Base-by-base conservation (phyloP, 31 red algal species). In the Asparagopsis taxiformis region DNA sequence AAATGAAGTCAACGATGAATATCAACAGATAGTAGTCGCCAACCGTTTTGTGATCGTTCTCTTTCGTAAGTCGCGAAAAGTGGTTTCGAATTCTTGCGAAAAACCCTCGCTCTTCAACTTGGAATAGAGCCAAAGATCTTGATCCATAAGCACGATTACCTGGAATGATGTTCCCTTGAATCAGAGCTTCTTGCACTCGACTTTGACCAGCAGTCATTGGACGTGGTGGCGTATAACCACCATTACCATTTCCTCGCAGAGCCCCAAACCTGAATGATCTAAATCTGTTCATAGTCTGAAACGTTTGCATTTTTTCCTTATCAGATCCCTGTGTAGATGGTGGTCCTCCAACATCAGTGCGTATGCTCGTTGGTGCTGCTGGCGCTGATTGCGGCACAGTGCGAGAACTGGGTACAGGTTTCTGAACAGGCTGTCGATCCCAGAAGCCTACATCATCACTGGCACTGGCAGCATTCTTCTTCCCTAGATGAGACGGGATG, bases 1-100 rank as follows among this genome's bases (percentile, higher is more conserved):
- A 79, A 50, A 90, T 61, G 39, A 90, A 81, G 53, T 90, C 85
- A 41, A 72, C 26, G 3, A 62, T 29, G 21, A 90, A 90, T 9
- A 67, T 72, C 13, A 73, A 28, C 39, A 81, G 35, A 51, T 90
- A 90, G 36, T 82, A 90, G 32, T 90, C 85, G 0, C 66, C 84
- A 6, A 77, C 84, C 0, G 84, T 38, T 35, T 88, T 88, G 62
- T 79, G 65, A 22, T 68, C 70, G 39, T 78, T 70, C 16, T 65
- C 36, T 41, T 31, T 23, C 41, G 76, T 61, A 8, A 88, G 46
- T 22, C 84, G 84, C 31, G 64, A 23, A 31, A 69, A 88, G 58
- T 88, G 55, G 2, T 62, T 32, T 55, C 55, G 71, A 9, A 75
- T 3, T 11, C n/a, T 20, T 16, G 55, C 36, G 3, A 75, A 24